Evolutionary conservation across 75 land plant genomes (phyloP).

Genomic region (Isoetes taiwanensis): DNA sequence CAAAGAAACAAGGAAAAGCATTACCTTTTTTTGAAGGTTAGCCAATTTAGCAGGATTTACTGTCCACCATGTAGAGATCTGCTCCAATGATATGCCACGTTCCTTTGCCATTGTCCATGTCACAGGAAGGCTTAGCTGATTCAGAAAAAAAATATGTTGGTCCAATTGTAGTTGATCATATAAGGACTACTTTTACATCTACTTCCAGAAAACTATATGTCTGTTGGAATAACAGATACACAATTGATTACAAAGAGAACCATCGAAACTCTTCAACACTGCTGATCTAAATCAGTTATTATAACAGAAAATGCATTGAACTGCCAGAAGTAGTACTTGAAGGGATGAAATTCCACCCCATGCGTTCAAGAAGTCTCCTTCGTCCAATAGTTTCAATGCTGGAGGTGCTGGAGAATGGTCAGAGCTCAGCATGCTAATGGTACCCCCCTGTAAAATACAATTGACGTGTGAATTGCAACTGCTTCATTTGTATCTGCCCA

Average conservation of each 20-base stretch:
- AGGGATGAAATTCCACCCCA: conserved; percentile 99
- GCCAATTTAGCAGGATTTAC: conserved; percentile 76
- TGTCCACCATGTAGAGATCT: conserved; percentile 76
- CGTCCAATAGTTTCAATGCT: conserved; percentile 57
- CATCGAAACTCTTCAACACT: too few relatives aligned
- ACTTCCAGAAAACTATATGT: too few relatives aligned
- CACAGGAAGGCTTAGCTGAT: conserved; percentile 89
- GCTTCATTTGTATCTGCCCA: neutral
- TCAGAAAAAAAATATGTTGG: too few relatives aligned
- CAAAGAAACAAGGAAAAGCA: too few relatives aligned
- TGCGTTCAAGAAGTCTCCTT: conserved; percentile 78
- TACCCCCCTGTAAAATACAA: conserved; percentile 39
- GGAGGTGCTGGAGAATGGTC: conserved; percentile 90
- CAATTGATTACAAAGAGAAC: too few relatives aligned
- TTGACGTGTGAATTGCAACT: neutral
- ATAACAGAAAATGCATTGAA: too few relatives aligned
- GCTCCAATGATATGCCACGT: conserved; percentile 49
- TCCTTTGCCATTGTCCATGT: conserved; percentile 75
- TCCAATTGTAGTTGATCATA: too few relatives aligned
- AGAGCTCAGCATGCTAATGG: conserved; percentile 82
- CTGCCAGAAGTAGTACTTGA: conserved; percentile 77
- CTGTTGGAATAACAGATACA: too few relatives aligned
- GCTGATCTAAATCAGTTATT: too few relatives aligned
- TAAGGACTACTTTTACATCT: too few relatives aligned
- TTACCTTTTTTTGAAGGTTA: conserved; percentile 58